Conservation (phyloP, 768 basidiomycete genomes). For the Leccinum subtestaceum region DNA sequence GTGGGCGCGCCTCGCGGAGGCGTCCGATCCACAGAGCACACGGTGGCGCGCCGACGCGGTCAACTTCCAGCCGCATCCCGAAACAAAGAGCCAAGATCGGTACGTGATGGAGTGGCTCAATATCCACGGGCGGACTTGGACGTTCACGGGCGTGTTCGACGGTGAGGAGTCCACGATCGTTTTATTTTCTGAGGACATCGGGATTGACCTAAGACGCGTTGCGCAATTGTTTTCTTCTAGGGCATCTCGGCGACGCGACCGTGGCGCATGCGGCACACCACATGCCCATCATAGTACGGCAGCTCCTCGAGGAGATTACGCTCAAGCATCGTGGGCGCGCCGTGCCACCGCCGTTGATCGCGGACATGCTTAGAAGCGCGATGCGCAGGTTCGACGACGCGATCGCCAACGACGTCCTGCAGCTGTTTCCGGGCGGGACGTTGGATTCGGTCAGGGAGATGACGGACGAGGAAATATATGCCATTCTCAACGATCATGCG, state of each 20-base stretch:
- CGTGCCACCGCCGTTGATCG: slow-evolving; percentile 48
- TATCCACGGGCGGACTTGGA: slow-evolving; percentile 55
- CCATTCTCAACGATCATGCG: slow-evolving; percentile 63
- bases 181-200: background rate
- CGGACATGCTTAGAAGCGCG: slow-evolving; percentile 53
- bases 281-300: slow-evolving; percentile 62
- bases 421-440: slow-evolving; percentile 53
- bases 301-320: slow-evolving; percentile 48
- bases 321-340: slow-evolving; percentile 37
- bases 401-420: slow-evolving; percentile 62
- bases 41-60: slow-evolving; percentile 53
- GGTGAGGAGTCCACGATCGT: slow-evolving; percentile 39
- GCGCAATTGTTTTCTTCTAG: slow-evolving; percentile 19
- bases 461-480: slow-evolving; percentile 54
- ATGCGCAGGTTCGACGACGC: slow-evolving; percentile 64
- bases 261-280: slow-evolving; percentile 68
- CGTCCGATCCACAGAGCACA: slow-evolving; percentile 49
- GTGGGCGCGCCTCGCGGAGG: slow-evolving; percentile 48
- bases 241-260: slow-evolving; percentile 67
- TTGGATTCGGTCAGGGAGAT: slow-evolving; percentile 47
- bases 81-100: slow-evolving; percentile 58
- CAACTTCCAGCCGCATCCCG: slow-evolving; percentile 64
- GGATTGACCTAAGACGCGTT: slow-evolving; percentile 5
- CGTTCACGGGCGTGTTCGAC: slow-evolving; percentile 70
- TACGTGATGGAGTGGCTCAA: slow-evolving; percentile 58